Conservation (phyloP, 2,329 filamentous ascomycete species). For the Diaporthe destruens region DNA sequence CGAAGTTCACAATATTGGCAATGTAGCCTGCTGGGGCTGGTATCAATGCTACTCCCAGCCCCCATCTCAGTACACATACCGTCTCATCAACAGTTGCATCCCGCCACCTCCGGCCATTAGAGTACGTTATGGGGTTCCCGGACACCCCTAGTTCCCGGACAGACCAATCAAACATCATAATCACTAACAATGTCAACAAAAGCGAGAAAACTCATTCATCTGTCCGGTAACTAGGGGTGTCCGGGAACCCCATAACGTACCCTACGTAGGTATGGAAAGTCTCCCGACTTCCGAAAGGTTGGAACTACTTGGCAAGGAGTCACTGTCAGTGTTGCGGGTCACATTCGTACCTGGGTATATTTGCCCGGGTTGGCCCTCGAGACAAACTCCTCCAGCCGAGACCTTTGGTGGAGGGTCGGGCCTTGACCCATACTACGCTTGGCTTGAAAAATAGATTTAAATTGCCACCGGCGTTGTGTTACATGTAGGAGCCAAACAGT, state of each 20-base stretch:
- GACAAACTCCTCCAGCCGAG: neutral
- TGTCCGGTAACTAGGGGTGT: too few species aligned
- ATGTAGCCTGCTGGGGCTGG: too few species aligned
- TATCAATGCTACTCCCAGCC: neutral
- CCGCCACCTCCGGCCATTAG: neutral
- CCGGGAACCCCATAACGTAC: too few species aligned
- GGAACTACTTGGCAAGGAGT: neutral
- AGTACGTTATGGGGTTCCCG: too few species aligned
- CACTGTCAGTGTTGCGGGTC: too few species aligned
- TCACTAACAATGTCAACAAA: too few species aligned
- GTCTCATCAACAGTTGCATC: neutral
- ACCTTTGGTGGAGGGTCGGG: neutral
- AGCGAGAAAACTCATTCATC: too few species aligned
- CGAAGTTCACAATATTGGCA: too few species aligned
- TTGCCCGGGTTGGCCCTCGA: neutral
- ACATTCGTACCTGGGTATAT: too few species aligned
- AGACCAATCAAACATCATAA: too few species aligned
- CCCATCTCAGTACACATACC: neutral
- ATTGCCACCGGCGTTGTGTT: neutral
- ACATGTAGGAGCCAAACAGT: neutral
- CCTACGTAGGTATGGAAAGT: neutral
- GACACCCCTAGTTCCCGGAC: too few species aligned
- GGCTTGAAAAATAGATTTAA: neutral
- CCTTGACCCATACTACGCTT: slow-evolving; percentile 11
- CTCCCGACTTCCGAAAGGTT: neutral